A percentile compares a stretch with the other conserved stretches of the same genome.
These are phyloP conservation scores for Aspergillus carlsbadensis DNA, from an alignment of 495 filamentous ascomycete genomes.

Conservation along the genomic window DNA sequence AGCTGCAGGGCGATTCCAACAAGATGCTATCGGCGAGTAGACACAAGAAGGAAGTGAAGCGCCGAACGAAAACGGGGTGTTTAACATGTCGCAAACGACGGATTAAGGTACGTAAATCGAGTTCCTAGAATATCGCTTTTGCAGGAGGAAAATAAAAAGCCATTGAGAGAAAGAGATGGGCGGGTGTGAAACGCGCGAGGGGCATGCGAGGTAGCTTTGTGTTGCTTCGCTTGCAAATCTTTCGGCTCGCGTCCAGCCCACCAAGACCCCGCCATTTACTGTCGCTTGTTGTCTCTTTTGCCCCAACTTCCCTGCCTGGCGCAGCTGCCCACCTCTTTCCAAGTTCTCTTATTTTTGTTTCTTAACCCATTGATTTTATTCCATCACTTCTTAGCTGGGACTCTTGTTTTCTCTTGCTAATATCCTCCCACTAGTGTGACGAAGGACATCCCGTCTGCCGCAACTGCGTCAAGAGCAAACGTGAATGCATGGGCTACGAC, in stretches of 20 bases:
- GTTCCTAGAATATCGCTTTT: neutral
- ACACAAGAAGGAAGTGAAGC: conserved; percentile 99
- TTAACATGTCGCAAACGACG: conserved; percentile 94
- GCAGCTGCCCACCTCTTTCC: conserved; percentile 13
- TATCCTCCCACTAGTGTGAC: conserved; percentile 70
- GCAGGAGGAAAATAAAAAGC: neutral
- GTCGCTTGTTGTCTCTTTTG: conserved; percentile 23
- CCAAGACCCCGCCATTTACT: conserved; percentile 42
- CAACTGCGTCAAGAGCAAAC: conserved; percentile 97
- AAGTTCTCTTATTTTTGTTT: conserved; percentile 25
- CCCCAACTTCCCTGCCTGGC: conserved; percentile 17
- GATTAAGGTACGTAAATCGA: conserved; percentile 81
- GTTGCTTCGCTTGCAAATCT: conserved; percentile 43
- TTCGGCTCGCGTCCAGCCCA: conserved; percentile 34
- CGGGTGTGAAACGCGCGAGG: conserved; percentile 12
- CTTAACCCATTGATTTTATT: conserved; percentile 16
- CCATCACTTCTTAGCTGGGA: conserved; percentile 15
- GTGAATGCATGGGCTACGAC: conserved; percentile 96
- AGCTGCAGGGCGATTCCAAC: conserved; percentile 41
- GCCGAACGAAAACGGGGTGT: conserved; percentile 96
- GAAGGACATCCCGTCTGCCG: conserved; percentile 92
- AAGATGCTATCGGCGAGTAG: conserved; percentile 75
- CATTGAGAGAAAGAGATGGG: neutral
- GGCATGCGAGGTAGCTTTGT: conserved; percentile 20
- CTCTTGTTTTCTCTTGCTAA: conserved; percentile 12